These are phyloP conservation scores for Yarrowia porcina DNA, from an alignment of 805 yeast genomes.

Conservation along the genomic window DNA sequence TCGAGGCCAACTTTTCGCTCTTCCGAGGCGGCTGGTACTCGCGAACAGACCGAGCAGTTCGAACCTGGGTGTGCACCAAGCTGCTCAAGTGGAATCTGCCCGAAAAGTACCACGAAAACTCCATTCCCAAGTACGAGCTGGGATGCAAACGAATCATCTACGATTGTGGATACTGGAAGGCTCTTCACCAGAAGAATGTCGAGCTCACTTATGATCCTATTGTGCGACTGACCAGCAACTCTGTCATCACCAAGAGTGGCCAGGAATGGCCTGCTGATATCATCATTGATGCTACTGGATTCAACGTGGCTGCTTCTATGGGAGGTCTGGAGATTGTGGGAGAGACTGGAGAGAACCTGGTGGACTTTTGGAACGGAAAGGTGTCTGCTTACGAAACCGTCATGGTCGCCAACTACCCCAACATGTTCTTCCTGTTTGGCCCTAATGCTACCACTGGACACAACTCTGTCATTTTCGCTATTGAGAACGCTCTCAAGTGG, in stretches of 20 bases:
- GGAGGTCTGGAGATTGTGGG: conserved; percentile 25
- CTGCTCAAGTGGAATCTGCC: background rate
- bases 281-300: conserved; percentile 30
- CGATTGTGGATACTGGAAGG: conserved; percentile 28
- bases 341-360: conserved; percentile 25
- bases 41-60: background rate
- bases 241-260: conserved; percentile 28
- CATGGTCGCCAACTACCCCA: conserved; percentile 29
- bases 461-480: conserved; percentile 28
- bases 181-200: conserved; percentile 26
- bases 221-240: conserved; percentile 23
- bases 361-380: conserved; percentile 8
- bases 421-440: conserved; percentile 28
- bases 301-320: conserved; percentile 24
- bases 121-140: conserved; percentile 27
- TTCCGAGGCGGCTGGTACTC: conserved; percentile 25
- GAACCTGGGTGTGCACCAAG: conserved; percentile 4
- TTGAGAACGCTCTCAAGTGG: conserved; percentile 29
- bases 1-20: conserved; percentile 26
- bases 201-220: conserved; percentile 27
- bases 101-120: conserved; percentile 8
- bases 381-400: conserved; percentile 29
- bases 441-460: conserved; percentile 31
- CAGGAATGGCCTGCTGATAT: conserved; percentile 29
- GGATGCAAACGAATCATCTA: conserved; percentile 29